Percentiles rank a stretch among this genome's conserved stretches.
Evolutionary conservation across 2,329 filamentous ascomycete genomes (phyloP).

Genomic region (Aspergillus pseudoviridinutans): DNA sequence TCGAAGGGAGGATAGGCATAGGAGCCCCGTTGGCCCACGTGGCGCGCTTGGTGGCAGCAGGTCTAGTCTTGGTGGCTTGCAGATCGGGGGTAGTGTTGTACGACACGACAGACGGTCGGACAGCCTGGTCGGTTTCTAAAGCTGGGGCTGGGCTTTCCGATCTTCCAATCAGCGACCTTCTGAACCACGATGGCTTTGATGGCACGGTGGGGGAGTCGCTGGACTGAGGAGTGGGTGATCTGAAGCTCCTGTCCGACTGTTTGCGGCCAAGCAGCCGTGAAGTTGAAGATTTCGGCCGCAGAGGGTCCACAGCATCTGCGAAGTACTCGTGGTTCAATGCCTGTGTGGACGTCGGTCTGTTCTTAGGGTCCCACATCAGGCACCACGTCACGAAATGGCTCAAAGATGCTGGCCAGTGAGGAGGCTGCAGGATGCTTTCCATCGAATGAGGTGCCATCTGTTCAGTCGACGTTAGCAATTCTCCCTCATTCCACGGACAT

Average conservation of each 20-base stretch:
- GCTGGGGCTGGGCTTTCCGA: conserved; percentile 66
- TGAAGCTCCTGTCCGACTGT: conserved; percentile 73
- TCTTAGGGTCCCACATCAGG: conserved; percentile 96
- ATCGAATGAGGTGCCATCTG: conserved; percentile 96
- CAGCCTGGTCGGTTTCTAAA: conserved; percentile 34
- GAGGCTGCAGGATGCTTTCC: conserved; percentile 84
- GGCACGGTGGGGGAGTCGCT: conserved; percentile 56
- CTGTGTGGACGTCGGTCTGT: conserved; percentile 83
- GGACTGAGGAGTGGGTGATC: conserved; percentile 60
- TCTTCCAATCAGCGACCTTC: conserved; percentile 84
- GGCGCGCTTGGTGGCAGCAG: conserved; percentile 70
- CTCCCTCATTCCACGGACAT: conserved; percentile 6
- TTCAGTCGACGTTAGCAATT: conserved; percentile 5
- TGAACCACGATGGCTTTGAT: conserved; percentile 93
- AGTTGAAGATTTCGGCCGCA: conserved; percentile 85
- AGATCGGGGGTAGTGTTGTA: conserved; percentile 39
- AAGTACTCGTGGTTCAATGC: conserved; percentile 97
- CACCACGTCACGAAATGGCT: conserved; percentile 97
- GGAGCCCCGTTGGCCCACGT: conserved; percentile 89
- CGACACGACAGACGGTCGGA: conserved; percentile 43
- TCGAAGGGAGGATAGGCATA: conserved; percentile 93
- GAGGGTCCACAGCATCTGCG: conserved; percentile 81
- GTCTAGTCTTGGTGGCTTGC: conserved; percentile 50
- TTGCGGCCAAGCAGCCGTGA: conserved; percentile 83
- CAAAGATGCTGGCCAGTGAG: conserved; percentile 86